Conservation (phyloP, 495 filamentous ascomycete species). For the Penicillium turbatum region DNA sequence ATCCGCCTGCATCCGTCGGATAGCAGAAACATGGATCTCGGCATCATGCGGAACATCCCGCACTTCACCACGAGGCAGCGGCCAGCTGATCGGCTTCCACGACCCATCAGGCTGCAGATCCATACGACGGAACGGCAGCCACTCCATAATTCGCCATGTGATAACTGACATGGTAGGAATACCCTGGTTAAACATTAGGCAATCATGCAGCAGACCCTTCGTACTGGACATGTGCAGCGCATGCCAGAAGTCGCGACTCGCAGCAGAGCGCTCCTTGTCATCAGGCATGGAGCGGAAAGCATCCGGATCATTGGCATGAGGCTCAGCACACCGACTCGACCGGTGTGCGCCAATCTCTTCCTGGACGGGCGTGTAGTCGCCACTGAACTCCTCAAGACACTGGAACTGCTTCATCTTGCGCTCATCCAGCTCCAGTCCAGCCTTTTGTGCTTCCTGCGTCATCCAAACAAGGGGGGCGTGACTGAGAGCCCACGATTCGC, state of each 20-base stretch:
- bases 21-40: slow-evolving; percentile 67
- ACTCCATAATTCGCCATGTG: slow-evolving; percentile 81
- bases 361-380: slow-evolving; percentile 42
- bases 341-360: slow-evolving; percentile 36
- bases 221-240: slow-evolving; percentile 56
- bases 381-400: slow-evolving; percentile 50
- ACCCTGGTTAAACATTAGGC: slow-evolving; percentile 63
- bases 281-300: slow-evolving; percentile 20
- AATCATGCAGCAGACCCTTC: slow-evolving; percentile 68
- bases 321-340: slow-evolving; percentile 20
- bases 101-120: slow-evolving; percentile 67
- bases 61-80: slow-evolving; percentile 73
- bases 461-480: slow-evolving; percentile 81
- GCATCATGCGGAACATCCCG: slow-evolving; percentile 73
- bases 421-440: slow-evolving; percentile 66
- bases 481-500: slow-evolving; percentile 57
- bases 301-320: slow-evolving; percentile 14
- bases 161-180: slow-evolving; percentile 54
- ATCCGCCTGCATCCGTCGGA: slow-evolving; percentile 65
- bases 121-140: slow-evolving; percentile 79
- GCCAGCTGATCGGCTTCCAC: slow-evolving; percentile 81
- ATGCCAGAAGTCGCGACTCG: slow-evolving; percentile 46
- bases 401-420: slow-evolving; percentile 64
- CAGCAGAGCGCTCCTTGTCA: slow-evolving; percentile 28
- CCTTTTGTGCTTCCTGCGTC: slow-evolving; percentile 71